Base-by-base conservation (phyloP, 768 basidiomycete species). In the Lentinula sp. region DNA sequence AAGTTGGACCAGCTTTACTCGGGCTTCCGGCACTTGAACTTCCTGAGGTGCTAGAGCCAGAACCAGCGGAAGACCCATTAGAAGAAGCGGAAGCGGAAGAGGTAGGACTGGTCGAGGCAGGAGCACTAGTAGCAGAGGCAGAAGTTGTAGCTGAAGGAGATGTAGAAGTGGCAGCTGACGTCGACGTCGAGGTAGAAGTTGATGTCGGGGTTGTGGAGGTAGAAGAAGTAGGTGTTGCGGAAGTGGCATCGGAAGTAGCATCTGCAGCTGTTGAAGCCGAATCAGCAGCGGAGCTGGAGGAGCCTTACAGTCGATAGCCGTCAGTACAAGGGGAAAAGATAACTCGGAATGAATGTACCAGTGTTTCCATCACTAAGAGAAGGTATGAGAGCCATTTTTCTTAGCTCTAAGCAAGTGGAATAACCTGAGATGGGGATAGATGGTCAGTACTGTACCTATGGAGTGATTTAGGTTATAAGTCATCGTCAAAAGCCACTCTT, bases 11-110 rank as follows among this genome's bases (percentile, higher is more conserved):
- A 3, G 39, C 55, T 7, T 16, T 42, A 23, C 55, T 31, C 4
- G 55, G 16, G 45, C 45, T 46, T 5, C 45, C 18, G n/a, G 45
- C 7, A 21, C 18, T 46, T 2, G 45, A 46, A n/a, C 18, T 21
- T 5, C 4, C 35, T 9, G 52, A 21, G 37, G 34, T 54, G 5
- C n/a, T 39, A 2, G 35, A 54, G 8, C 52, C 37, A 4, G 52
- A 54, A 31, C 21, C 23, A 15, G 37, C 1, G 23, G 48, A 31
- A 11, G 48, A 34, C 15, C 31, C 49, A 18, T 57, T 28, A 11
- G 56, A 45, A 6, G 64, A 21, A 35, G 49, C 46, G 18, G 66
- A 55, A 49, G 46, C 58, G 37, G 65, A 61, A 9, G 56, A 57
- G 9, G 31, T 15, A 5, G 58, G 18, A 32, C 23, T 34, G 10